These are phyloP conservation scores for Pseudisothecium myosuroides DNA, from an alignment of 225 moss, liverwort and hornwort species.

Conservation along the genomic window DNA sequence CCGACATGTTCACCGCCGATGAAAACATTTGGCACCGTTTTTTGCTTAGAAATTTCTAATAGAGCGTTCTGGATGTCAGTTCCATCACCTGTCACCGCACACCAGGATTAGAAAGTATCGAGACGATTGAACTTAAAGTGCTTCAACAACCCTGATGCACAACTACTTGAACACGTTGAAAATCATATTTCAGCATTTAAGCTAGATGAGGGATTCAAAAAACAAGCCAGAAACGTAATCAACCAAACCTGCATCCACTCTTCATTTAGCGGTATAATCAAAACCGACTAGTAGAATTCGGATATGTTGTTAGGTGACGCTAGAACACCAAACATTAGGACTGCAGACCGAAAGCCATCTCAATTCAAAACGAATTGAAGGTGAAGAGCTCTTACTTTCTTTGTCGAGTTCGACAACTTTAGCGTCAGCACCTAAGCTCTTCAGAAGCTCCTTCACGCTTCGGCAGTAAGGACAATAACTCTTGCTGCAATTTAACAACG, in stretches of 20 bases:
- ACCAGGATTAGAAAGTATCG: neutral
- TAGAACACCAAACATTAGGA: neutral
- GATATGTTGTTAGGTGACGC: neutral
- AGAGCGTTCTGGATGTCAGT: slow-evolving; percentile 22
- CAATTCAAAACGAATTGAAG: neutral
- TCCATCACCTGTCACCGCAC: slow-evolving; percentile 17
- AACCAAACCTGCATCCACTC: neutral
- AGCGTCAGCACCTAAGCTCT: slow-evolving; percentile 28
- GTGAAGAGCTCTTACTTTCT: slow-evolving; percentile 1
- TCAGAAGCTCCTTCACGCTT: slow-evolving; percentile 29
- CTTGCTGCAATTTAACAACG: slow-evolving; percentile 16
- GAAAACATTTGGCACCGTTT: slow-evolving; percentile 36
- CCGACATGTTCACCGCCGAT: slow-evolving; percentile 33
- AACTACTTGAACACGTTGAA: neutral
- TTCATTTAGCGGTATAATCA: no score
- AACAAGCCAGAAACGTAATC: neutral
- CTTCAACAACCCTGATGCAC: neutral
- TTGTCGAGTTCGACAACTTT: slow-evolving; percentile 27
- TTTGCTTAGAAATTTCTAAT: slow-evolving; percentile 18
- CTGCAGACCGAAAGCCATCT: neutral
- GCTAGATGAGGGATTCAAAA: neutral
- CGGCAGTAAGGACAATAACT: slow-evolving; percentile 23
- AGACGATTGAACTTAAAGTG: neutral
- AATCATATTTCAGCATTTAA: neutral
- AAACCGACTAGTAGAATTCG: neutral